A percentile compares a stretch with the other conserved stretches of the same genome.
Evolutionary conservation across 176 grass and related monocot species (phyloP).

Genomic region (Ananas comosus): DNA sequence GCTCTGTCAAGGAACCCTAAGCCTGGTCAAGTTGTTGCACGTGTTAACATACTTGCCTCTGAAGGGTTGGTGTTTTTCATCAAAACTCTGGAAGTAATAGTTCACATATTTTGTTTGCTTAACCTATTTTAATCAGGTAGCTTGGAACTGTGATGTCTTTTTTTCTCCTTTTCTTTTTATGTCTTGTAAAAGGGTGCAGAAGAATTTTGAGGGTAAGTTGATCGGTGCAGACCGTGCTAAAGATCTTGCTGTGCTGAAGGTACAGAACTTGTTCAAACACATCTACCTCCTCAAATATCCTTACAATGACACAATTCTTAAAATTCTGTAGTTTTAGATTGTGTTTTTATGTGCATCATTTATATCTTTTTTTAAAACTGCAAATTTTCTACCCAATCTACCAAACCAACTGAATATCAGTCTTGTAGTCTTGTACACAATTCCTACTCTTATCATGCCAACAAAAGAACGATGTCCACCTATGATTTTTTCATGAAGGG

Average conservation of each 20-base stretch:
- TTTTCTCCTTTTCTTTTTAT: neutral
- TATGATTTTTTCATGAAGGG: neutral
- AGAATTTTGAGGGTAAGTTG: conserved; percentile 90
- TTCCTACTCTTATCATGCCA: neutral
- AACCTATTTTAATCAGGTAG: neutral
- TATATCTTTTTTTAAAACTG: neutral
- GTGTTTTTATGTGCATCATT: neutral
- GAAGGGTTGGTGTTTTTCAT: conserved; percentile 52
- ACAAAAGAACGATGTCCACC: neutral
- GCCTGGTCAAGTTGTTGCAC: conserved; percentile 78
- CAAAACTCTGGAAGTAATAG: conserved; percentile 1
- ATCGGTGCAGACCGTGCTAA: conserved; percentile 80
- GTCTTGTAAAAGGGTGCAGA: conserved; percentile 70
- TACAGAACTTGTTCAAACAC: conserved; percentile 16
- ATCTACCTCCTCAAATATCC: neutral
- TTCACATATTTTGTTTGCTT: conserved; percentile 7
- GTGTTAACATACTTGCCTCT: conserved; percentile 84
- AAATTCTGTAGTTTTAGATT: neutral
- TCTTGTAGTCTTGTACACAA: neutral
- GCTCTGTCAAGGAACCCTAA: conserved; percentile 82
- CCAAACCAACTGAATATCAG: neutral
- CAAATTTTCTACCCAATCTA: neutral
- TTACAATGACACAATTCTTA: neutral
- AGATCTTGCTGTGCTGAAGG: conserved; percentile 90
- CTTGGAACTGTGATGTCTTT: neutral